Evolutionary conservation across 768 basidiomycete genomes (phyloP).

Genomic region (Lentinula edodes): DNA sequence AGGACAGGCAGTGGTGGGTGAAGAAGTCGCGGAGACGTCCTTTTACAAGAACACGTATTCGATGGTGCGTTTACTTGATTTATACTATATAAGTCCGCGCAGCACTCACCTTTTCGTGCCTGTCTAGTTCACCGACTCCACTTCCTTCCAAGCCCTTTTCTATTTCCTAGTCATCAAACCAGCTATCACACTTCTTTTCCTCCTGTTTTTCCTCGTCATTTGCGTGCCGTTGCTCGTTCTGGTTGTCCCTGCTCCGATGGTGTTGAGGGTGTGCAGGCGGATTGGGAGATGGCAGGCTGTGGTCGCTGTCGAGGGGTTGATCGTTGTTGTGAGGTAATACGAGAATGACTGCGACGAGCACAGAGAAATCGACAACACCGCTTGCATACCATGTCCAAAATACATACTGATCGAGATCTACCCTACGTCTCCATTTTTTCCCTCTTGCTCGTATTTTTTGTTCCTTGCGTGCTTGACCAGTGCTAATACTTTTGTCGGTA

Average conservation of each 20-base stretch:
- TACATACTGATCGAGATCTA: too few relatives aligned
- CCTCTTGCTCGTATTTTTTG: too few relatives aligned
- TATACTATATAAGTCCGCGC: too few relatives aligned
- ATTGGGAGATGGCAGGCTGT: constrained; percentile 83
- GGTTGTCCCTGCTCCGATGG: constrained; percentile 62
- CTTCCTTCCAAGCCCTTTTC: constrained; percentile 81
- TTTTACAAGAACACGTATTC: constrained; percentile 81
- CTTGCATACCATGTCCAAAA: too few relatives aligned
- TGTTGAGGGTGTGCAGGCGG: constrained; percentile 56
- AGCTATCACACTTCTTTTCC: constrained; percentile 64
- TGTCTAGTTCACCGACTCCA: constrained; percentile 69
- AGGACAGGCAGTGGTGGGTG: constrained; percentile 22
- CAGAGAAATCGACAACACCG: too few relatives aligned
- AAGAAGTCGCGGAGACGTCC: constrained; percentile 50
- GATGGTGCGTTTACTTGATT: constrained; percentile 48
- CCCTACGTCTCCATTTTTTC: too few relatives aligned
- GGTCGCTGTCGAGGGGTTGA: constrained; percentile 70
- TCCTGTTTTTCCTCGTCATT: constrained; percentile 47
- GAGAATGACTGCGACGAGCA: neutral
- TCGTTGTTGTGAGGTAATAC: constrained; percentile 33
- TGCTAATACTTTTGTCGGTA: too few relatives aligned
- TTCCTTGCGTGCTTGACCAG: too few relatives aligned
- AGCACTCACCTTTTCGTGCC: neutral
- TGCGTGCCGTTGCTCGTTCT: constrained; percentile 54
- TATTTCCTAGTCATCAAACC: constrained; percentile 89